Percentiles rank a stretch among this genome's conserved stretches.
Evolutionary conservation across 2,329 filamentous ascomycete species (phyloP).

Genomic region (Botrytis galanthina): DNA sequence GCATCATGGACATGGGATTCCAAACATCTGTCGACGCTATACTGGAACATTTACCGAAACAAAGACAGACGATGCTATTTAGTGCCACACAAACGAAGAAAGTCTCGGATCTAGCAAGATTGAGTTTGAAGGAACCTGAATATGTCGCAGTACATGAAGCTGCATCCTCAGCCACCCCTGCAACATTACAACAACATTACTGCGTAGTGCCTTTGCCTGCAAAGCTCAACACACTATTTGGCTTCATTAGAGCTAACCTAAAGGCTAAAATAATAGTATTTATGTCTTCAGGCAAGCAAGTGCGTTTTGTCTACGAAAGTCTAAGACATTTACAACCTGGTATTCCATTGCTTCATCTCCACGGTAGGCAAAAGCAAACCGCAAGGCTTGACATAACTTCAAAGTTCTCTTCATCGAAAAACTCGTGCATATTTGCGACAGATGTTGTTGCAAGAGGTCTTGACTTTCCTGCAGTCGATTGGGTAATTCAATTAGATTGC

Average conservation of each 20-base stretch:
- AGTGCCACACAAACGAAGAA: constrained; percentile 94
- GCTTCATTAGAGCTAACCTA: constrained; percentile 85
- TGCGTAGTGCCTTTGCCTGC: constrained; percentile 79
- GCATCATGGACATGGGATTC: constrained; percentile 98
- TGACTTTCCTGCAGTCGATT: constrained; percentile 95
- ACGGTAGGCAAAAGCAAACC: constrained; percentile 89
- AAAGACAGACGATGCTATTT: constrained; percentile 89
- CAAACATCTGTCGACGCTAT: constrained; percentile 87
- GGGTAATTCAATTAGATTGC: constrained; percentile 98
- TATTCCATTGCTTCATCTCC: constrained; percentile 87
- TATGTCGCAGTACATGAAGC: constrained; percentile 93
- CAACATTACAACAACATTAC: constrained; percentile 86
- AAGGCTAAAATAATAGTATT: constrained; percentile 97
- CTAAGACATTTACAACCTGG: constrained; percentile 93
- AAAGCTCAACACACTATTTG: constrained; percentile 89
- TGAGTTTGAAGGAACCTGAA: constrained; percentile 87
- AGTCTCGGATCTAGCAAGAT: constrained; percentile 83
- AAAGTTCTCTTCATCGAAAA: constrained; percentile 76
- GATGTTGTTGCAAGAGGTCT: constrained; percentile 92
- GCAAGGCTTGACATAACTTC: constrained; percentile 84
- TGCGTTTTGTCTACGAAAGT: constrained; percentile 91
- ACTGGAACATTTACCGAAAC: constrained; percentile 81
- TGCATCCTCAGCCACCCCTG: constrained; percentile 75
- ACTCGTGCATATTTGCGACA: constrained; percentile 89
- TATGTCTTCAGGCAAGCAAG: constrained; percentile 91